Base-by-base conservation (phyloP, 2,329 filamentous ascomycete species). In the Aureobasidium subglaciale region DNA sequence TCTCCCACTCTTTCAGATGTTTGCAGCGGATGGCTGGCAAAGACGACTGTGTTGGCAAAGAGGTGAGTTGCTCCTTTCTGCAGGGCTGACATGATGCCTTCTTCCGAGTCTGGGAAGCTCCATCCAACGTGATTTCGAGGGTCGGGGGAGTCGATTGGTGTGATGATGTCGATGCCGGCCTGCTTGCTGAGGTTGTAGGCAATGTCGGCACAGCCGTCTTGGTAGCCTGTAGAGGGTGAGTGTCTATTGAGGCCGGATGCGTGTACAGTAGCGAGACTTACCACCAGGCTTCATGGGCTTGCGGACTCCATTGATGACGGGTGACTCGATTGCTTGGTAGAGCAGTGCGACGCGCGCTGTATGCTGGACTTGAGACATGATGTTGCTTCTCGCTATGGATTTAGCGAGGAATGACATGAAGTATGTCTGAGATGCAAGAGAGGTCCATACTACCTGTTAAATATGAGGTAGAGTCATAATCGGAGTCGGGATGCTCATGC, bases 41-140 rank as follows among this genome's bases (percentile, higher is more conserved):
- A 79, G 1, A 79, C 62, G 37, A 79, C 73, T 0, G 76, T 79
- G 59, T 79, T 79, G 1, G 75, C 74, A 75, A 76, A 79, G 3
- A 79, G 63, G 59, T 75, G 71, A 1, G 72, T 78, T 0, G 73
- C 61, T 6, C 61, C 61, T 15, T 46, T 71, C 0, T 68, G 50
- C 1, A 78, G 49, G 0, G 75, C 75, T 4, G 63, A 56, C 0
- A 71, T 41, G n/a, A 76, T 73, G 1, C 73, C 73, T 3, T 65
- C 64, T 56, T 75, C 71, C 7, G 70, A 73, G 57, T 77, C 74
- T 2, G 74, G 68, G 56, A 74, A 76, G 41, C 68, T 70, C 73
- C 73, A 76, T 4, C 68, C 58, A 11, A 56, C 50, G 16, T 63
- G 48, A 15, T 56, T 56, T 3, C 52, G 54, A 4, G 70, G 68